These are phyloP conservation scores for Backusella psychrophila DNA, from an alignment of 192 early-diverging fungal species.

Conservation along the genomic window DNA sequence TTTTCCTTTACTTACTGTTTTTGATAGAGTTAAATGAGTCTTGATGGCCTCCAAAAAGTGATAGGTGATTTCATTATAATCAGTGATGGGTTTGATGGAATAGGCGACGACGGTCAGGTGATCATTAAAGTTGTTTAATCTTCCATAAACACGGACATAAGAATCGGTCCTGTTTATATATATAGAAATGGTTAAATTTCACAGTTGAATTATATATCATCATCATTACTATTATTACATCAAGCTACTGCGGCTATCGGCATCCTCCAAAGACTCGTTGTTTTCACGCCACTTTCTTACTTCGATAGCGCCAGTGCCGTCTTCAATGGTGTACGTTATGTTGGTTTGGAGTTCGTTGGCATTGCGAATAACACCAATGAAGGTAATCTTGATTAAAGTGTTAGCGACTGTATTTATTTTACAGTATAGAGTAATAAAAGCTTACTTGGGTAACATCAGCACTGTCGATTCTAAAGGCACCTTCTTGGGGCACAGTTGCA, in stretches of 20 bases:
- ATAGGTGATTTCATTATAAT: slow-evolving; percentile 76
- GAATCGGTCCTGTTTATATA: slow-evolving; percentile 44
- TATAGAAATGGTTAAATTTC: background rate
- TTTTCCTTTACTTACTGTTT: slow-evolving; percentile 8
- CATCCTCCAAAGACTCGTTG: slow-evolving; percentile 25
- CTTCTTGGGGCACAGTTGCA: slow-evolving; percentile 51
- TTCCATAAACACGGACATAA: slow-evolving; percentile 75
- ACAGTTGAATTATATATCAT: background rate
- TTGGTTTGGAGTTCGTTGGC: slow-evolving; percentile 55
- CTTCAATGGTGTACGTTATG: slow-evolving; percentile 70
- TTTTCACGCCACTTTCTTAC: slow-evolving; percentile 60
- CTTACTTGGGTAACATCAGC: slow-evolving; percentile 64
- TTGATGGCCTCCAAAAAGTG: slow-evolving; percentile 71
- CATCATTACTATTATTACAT: background rate
- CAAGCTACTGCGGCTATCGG: background rate
- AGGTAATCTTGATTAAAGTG: slow-evolving; percentile 50
- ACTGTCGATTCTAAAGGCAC: slow-evolving; percentile 65
- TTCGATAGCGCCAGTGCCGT: slow-evolving; percentile 79
- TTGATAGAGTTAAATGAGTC: slow-evolving; percentile 59
- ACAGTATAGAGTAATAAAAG: background rate
- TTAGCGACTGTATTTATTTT: background rate
- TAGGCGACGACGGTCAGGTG: slow-evolving; percentile 51
- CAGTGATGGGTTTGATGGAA: slow-evolving; percentile 60
- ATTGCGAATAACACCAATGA: slow-evolving; percentile 69
- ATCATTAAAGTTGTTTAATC: slow-evolving; percentile 61